Base-by-base conservation (phyloP, 768 basidiomycete genomes). In the Fomitopsis serialis region DNA sequence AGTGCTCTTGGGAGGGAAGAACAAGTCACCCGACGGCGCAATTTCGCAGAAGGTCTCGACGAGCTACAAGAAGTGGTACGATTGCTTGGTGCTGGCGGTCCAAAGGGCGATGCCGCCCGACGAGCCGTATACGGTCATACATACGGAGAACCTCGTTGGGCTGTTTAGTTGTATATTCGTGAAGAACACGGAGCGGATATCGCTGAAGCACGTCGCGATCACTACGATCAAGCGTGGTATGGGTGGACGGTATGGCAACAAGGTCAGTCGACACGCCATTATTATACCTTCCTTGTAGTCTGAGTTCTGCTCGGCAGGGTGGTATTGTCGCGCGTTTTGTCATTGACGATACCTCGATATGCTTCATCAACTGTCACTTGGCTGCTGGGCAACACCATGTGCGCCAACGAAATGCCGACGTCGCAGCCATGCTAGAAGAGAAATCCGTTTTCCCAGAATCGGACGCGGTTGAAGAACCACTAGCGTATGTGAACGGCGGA, bases 351-450 rank as follows among this genome's bases (percentile, higher is more conserved):
- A 89, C 94, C 1, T 95, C 92, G 0, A 66, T 98, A 13, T 98
- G 96, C 70, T 88, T 97, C 63, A 83, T 98, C 72, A 99, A 99
- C 70, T 93, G 90, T 59, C 96, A 99, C 75, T 79, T 99, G 54
- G 96, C 95, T n/a, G 92, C 92, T 6, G 96, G 96, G 1, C 95
- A 98, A 63, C 79, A 81, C 52, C 87, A 89, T 47, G 79, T 88
- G 17, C 79, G 88, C 1, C 78, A 88, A 56, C 79, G 96, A 17
- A 97, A 97, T 61, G 82, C 86, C 2, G 96, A 99, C 68, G 74
- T 94, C 11, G 85, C 89, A 6, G 87, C 84, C 0, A 89, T 98
- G 54, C 70, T 98, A 54, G 96, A 98, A 61, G 87, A 89, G 56
- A 84, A 84, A 50, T 67, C 78, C 1, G 75, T 93, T 2, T 86